Base-by-base conservation (phyloP, 495 filamentous ascomycete genomes). In the Penicillium mononematosum region DNA sequence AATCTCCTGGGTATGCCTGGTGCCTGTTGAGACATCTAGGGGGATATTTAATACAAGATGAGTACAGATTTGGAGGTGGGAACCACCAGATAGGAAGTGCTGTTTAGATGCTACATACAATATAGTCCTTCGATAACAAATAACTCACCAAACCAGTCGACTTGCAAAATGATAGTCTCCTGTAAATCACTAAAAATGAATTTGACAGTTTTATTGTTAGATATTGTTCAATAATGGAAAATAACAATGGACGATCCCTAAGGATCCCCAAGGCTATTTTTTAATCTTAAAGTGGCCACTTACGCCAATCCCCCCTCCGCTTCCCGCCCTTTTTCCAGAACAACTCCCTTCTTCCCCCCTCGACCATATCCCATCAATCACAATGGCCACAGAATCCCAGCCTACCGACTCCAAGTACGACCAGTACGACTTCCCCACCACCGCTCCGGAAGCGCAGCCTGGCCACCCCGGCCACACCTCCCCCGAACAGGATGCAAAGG, bases 401-500 rank as follows among this genome's bases (percentile, higher is more conserved):
- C 75, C 85, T 69, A 78, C 85, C 53, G 88, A 96, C 71, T 80
- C 90, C 63, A 96, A 96, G 75, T 97, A 97, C 80, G 93, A 98
- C 75, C 74, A 93, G 77, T 96, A 96, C 77, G 93, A 96, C 69
- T 98, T 80, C 76, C 94, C 94, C 50, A 92, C 85, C 50, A 91
- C 81, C 24, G 83, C 87, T 43, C 85, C 90, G 39, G 80, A 81
- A 45, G 65, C 79, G 11, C 82, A 86, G 63, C 74, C 76, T 60
- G 94, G 94, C 45, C 94, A 97, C 71, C 88, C 94, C 54, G 94
- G 94, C 65, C 85, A 93, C 70, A 89, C 93, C 64, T 96, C 89
- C 25, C 79, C 82, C 34, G 83, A 89, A 67, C 92, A 98, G 76
- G 89, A 98, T 84, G 92, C 90, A 41, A 85, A 91, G 75, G 90